Evolutionary conservation across 345 rosid species (phyloP).

Genomic region (Melaleuca alternifolia): DNA sequence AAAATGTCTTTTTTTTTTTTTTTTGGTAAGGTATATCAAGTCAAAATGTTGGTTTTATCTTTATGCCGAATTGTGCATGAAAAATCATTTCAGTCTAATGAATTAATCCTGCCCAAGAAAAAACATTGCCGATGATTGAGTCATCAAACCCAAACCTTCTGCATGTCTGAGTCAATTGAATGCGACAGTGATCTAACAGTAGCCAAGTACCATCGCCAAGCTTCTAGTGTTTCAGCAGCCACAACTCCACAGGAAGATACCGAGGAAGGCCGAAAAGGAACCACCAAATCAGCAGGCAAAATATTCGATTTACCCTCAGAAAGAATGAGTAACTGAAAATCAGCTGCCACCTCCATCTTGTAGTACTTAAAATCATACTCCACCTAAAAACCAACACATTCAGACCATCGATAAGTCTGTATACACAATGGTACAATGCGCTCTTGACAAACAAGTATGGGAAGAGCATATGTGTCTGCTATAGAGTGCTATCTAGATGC

Average conservation of each 20-base stretch:
- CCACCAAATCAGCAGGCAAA: conserved; percentile 67
- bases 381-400: conserved; percentile 32
- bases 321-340: conserved; percentile 62
- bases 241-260: conserved; percentile 22
- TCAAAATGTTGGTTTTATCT: background rate
- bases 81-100: background rate
- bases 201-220: conserved; percentile 93
- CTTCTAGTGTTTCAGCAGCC: conserved; percentile 31
- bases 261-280: conserved; percentile 68
- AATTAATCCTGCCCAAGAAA: background rate
- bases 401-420: background rate
- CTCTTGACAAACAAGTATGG: background rate
- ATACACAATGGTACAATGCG: background rate
- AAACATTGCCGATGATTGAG: background rate
- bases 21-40: no score
- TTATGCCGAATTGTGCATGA: background rate
- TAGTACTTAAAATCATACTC: conserved; percentile 83
- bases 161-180: conserved; percentile 58
- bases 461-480: background rate
- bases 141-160: conserved; percentile 39
- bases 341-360: conserved; percentile 80
- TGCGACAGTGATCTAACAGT: conserved; percentile 61
- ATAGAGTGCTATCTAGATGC: background rate
- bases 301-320: conserved; percentile 89
- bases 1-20: no score